Conservation (phyloP, 192 early-diverging fungal genomes). For the Coemansia sp. region DNA sequence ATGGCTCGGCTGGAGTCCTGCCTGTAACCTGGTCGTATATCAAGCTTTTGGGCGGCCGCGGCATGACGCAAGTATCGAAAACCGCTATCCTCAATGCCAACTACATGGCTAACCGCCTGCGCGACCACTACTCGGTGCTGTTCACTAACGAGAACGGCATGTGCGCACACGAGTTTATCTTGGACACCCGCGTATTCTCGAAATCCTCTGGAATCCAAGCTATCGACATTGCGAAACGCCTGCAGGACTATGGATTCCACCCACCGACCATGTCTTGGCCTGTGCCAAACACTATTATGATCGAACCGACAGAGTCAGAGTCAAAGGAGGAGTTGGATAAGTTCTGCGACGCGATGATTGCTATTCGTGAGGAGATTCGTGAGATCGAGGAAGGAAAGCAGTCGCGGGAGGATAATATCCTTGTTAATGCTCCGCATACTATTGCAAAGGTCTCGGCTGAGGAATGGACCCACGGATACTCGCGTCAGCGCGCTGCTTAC, state of each 20-base stretch:
- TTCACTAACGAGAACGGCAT: conserved; percentile 92
- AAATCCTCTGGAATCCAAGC: conserved; percentile 80
- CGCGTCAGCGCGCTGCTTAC: conserved; percentile 88
- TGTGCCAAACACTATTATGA: conserved; percentile 98
- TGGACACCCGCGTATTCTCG: conserved; percentile 92
- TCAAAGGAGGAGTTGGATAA: conserved; percentile 90
- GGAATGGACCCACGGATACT: conserved; percentile 87
- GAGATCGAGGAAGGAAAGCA: conserved; percentile 83
- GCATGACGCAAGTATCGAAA: conserved; percentile 85
- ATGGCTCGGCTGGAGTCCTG: conserved; percentile 93
- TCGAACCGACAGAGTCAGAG: conserved; percentile 99
- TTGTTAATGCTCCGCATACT: conserved; percentile 90
- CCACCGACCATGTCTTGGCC: conserved; percentile 99
- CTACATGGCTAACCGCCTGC: conserved; percentile 94
- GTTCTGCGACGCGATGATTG: conserved; percentile 98
- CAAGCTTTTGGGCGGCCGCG: conserved; percentile 96
- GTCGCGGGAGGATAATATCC: conserved; percentile 84
- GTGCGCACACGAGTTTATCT: conserved; percentile 99
- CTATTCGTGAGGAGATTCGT: conserved; percentile 91
- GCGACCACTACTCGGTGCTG: conserved; percentile 88
- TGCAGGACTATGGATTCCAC: conserved; percentile 99
- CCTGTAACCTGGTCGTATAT: conserved; percentile 99
- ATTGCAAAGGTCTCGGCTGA: conserved; percentile 75
- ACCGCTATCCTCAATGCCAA: conserved; percentile 97
- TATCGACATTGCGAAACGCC: conserved; percentile 98